Conservation (phyloP, 2,329 filamentous ascomycete species). For the Monosporascus ibericus region DNA sequence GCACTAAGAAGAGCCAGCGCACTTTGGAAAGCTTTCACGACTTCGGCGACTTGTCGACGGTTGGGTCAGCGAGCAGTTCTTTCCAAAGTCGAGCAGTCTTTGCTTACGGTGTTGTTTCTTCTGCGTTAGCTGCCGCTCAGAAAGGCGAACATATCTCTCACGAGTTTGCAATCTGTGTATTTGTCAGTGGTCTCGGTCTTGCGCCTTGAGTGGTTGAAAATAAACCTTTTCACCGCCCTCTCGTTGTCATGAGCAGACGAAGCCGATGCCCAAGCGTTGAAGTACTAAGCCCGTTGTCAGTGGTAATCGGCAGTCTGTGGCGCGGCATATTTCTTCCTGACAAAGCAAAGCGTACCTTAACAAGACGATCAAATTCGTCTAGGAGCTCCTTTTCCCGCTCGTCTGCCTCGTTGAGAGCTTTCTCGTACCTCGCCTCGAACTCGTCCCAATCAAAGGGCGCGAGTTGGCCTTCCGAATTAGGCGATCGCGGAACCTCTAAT, state of each 20-base stretch:
- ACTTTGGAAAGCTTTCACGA: conserved; percentile 57
- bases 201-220: conserved; percentile 2
- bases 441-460: conserved; percentile 67
- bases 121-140: conserved; percentile 63
- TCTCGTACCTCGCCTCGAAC: conserved; percentile 64
- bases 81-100: conserved; percentile 10
- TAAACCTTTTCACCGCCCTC: conserved; percentile 68
- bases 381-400: conserved; percentile 59
- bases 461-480: conserved; percentile 48
- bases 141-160: conserved; percentile 66
- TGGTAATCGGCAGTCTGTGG: conserved; percentile 2
- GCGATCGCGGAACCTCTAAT: conserved; percentile 29
- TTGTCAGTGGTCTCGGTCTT: conserved; percentile 11
- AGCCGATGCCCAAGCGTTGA: conserved; percentile 70
- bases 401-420: conserved; percentile 57
- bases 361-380: conserved; percentile 60
- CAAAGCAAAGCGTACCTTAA: conserved; percentile 46
- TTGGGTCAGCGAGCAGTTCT: neutral
- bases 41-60: conserved; percentile 40
- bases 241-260: conserved; percentile 68
- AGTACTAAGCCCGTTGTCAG: conserved; percentile 51
- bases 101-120: conserved; percentile 76
- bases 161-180: conserved; percentile 66
- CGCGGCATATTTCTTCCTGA: neutral
- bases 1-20: conserved; percentile 49